phyloP scores from a whole-genome alignment of 2,329 filamentous ascomycete genomes.

The Leptographium procerum region DNA sequence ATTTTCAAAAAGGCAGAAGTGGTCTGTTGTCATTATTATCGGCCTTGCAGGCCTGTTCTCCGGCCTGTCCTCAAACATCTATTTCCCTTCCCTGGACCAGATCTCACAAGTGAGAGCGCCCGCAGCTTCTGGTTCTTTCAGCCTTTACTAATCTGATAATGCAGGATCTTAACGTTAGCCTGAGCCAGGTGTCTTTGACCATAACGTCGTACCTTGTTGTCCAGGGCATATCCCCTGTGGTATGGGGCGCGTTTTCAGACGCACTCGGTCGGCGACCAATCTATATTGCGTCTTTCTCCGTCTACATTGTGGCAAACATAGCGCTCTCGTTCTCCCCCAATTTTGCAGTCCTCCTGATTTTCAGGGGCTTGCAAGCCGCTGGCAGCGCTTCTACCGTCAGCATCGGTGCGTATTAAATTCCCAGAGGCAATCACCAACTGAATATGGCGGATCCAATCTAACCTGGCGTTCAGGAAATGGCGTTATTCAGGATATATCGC shows the following conservation, averaged over 20 bases:
- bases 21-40: neutral
- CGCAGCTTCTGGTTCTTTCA: neutral
- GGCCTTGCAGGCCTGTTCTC: neutral
- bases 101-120: neutral
- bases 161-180: neutral
- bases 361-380: neutral
- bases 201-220: conserved; percentile 1
- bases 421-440: neutral
- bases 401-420: neutral
- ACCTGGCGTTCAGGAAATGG: neutral
- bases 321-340: neutral
- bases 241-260: conserved; percentile 2
- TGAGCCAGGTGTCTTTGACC: neutral
- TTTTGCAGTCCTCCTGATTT: neutral
- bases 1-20: neutral
- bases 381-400: conserved; percentile 2
- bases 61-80: conserved; percentile 1
- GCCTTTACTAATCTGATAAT: neutral
- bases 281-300: conserved; percentile 2
- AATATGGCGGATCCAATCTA: neutral
- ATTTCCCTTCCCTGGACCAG: neutral
- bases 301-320: conserved; percentile 1
- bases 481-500: conserved; percentile 1
- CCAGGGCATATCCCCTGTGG: conserved; percentile 1
- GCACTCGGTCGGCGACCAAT: neutral